phyloP scores from a whole-genome alignment of 2,329 filamentous ascomycete genomes.

The Neofusicoccum ribis region DNA sequence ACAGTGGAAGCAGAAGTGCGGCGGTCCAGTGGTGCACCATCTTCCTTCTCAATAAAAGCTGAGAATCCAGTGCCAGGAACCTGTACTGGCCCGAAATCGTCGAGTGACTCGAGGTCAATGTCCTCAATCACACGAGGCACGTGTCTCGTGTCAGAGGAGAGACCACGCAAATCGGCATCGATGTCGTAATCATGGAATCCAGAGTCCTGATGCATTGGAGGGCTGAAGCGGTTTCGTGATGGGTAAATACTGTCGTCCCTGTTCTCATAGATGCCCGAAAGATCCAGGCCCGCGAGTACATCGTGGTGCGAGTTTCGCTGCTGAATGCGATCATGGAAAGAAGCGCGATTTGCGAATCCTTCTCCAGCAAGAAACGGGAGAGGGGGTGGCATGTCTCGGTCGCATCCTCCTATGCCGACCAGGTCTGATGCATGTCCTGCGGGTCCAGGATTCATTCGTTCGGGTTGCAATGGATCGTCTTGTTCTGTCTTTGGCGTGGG shows the following conservation, averaged over 20 bases:
- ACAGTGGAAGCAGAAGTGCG: slow-evolving; percentile 2
- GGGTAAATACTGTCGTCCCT: not conserved
- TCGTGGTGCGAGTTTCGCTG: slow-evolving; percentile 27
- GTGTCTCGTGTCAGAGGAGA: not conserved
- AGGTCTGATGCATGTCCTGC: slow-evolving; percentile 4
- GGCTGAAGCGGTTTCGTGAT: slow-evolving; percentile 22
- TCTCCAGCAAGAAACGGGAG: slow-evolving; percentile 2
- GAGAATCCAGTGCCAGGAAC: not conserved
- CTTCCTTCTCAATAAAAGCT: not conserved
- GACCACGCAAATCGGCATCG: not conserved
- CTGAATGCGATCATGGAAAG: slow-evolving; percentile 36
- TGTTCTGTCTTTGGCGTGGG: slow-evolving; percentile 35
- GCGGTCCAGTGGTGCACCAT: not conserved
- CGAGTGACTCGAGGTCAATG: not conserved
- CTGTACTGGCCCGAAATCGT: not conserved
- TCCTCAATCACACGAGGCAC: not conserved
- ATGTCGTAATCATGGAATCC: slow-evolving; percentile 34
- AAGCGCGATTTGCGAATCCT: slow-evolving; percentile 26
- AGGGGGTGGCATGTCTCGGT: not conserved
- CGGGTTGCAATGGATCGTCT: slow-evolving; percentile 27
- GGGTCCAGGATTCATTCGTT: not conserved
- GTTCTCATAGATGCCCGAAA: slow-evolving; percentile 27
- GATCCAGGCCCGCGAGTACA: not conserved
- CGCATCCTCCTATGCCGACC: not conserved
- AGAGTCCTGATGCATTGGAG: slow-evolving; percentile 38